These are phyloP conservation scores for Peronospora belbahrii DNA, from an alignment of 352 stramenopile genomes.

Conservation along the genomic window DNA sequence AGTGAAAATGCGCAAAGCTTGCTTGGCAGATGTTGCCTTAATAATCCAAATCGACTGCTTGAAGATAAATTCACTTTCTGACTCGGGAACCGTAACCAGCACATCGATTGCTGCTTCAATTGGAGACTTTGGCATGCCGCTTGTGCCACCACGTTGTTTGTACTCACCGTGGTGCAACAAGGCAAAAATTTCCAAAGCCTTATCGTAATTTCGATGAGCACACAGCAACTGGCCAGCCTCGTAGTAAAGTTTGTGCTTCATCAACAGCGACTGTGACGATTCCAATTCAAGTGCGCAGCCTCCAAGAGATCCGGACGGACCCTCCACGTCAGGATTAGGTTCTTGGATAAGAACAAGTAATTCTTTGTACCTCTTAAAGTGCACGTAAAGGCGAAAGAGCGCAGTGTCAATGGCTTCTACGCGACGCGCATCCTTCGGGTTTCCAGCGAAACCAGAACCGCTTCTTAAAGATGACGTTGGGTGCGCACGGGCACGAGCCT, in stretches of 20 bases:
- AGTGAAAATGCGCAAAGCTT: constrained; percentile 79
- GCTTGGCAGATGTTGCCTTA: constrained; percentile 58
- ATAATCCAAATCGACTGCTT: constrained; percentile 86
- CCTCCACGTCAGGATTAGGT: constrained; percentile 44
- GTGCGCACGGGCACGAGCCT: constrained; percentile 33
- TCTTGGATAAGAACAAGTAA: constrained; percentile 69
- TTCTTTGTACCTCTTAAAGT: constrained; percentile 76
- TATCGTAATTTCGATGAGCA: constrained; percentile 56
- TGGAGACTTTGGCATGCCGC: constrained; percentile 74
- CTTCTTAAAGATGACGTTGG: constrained; percentile 29
- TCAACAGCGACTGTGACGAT: constrained; percentile 53
- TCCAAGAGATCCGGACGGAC: constrained; percentile 24
- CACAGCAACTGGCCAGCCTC: constrained; percentile 64
- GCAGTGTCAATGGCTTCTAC: constrained; percentile 81
- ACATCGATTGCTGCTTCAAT: constrained; percentile 87
- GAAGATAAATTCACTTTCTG: constrained; percentile 82
- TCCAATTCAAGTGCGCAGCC: constrained; percentile 58
- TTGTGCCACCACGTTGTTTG: constrained; percentile 57
- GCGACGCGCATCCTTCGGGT: constrained; percentile 62
- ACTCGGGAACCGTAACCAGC: constrained; percentile 65
- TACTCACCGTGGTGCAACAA: constrained; percentile 70
- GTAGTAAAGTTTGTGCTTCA: constrained; percentile 76
- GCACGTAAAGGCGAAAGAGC: constrained; percentile 72
- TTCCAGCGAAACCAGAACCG: constrained; percentile 27
- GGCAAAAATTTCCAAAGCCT: constrained; percentile 79